phyloP scores from a whole-genome alignment of 2,329 filamentous ascomycete genomes.

The Alternaria infectoria region DNA sequence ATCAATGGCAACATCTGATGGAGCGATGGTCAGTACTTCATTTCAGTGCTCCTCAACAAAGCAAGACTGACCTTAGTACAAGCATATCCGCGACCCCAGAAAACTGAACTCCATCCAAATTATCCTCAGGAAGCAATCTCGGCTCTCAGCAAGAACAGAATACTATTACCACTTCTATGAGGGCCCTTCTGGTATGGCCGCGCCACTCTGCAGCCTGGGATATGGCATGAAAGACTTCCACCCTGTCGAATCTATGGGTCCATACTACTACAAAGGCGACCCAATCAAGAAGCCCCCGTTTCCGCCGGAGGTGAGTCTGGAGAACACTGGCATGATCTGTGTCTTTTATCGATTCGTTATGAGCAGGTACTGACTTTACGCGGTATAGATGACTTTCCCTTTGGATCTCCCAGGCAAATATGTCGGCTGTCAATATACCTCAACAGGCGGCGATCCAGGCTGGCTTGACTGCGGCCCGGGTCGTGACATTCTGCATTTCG shows the following conservation, averaged over 20 bases:
- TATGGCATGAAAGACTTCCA: background rate
- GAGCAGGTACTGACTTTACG: background rate
- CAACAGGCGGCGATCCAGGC: background rate
- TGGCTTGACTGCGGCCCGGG: background rate
- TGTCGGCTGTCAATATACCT: background rate
- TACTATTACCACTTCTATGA: background rate
- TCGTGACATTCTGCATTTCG: background rate
- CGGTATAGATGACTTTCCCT: background rate
- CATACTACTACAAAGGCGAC: background rate
- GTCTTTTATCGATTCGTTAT: background rate
- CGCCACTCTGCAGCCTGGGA: background rate
- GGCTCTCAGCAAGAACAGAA: background rate
- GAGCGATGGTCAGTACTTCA: background rate
- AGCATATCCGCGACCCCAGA: background rate
- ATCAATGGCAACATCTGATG: background rate
- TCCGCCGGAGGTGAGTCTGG: background rate
- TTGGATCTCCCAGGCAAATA: background rate
- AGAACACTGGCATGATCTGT: background rate
- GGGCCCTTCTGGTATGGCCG: background rate
- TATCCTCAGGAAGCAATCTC: background rate
- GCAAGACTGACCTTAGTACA: background rate
- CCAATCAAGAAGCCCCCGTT: background rate
- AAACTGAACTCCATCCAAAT: background rate
- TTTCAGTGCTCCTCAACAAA: background rate
- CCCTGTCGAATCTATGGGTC: background rate